Base-by-base conservation (phyloP, 129 eudicot species). In the Daucus carota region DNA sequence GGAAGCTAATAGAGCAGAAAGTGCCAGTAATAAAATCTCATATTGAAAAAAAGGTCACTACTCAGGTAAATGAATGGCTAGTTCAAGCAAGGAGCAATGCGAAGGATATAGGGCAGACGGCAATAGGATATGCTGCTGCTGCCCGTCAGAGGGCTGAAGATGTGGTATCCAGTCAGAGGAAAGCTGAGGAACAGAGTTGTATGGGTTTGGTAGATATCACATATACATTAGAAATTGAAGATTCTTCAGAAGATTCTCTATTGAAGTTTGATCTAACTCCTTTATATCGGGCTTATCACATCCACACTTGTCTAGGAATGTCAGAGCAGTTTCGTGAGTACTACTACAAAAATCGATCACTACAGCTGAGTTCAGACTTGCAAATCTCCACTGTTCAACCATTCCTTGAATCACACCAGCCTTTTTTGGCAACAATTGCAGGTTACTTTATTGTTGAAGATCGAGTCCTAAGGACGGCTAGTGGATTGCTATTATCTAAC, bases 401-500 rank as follows among this genome's bases (percentile, higher is more conserved):
- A 8, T 94, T 94, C 78, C 89, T 94, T 66, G 93, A 88, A 77
- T 91, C 92, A 54, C 90, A 94, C 75, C 98, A 91, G 73, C 70
- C 84, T 72, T 89, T 85, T 41, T 77, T 94, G 76, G 89, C 93
- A 42, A 96, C 85, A 42, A 81, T 89, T 70, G 97, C 90, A 8
- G 98, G 98, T 28, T 89, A 89, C 76, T 94, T 94, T 63, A 94
- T 94, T 13, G 92, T 94, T 72, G 98, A 94, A 76, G 98, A 94
- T 77, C 89, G 97, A 74, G 98, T 94, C 59, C 76, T 94, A 31
- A 91, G 96, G 90, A 94, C 98, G 29, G 93, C 92, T 54, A 93
- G 97, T 45, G 97, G 93, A 28, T 81, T 94, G 29, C 79, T 94
- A 31, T 81, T 73, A 13, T 73, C 89, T 40, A 89, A 80, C 70